phyloP scores from a whole-genome alignment of 1,284 basidiomycete genomes.

The Cryptococcus jaspeensis region DNA sequence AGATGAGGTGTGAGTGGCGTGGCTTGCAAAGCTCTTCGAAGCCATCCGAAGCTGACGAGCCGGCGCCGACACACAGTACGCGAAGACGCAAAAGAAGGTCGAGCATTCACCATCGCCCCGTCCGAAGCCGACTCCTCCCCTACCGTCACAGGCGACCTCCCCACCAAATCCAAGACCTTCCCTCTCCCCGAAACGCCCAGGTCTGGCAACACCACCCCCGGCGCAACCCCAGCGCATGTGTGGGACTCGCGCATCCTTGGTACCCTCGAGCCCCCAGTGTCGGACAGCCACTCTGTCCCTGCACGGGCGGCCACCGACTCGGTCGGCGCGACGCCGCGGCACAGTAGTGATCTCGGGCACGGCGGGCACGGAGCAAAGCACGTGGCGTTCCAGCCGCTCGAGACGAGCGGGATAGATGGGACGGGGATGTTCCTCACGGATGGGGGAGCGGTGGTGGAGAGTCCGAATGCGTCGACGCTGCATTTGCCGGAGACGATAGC shows the following conservation, averaged over 20 bases:
- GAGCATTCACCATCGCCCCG: slow-evolving; percentile 11
- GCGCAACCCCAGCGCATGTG: background rate
- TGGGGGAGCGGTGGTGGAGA: background rate
- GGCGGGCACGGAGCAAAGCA: slow-evolving; percentile 2
- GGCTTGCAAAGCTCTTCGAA: no score
- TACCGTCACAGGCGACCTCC: slow-evolving; percentile 27
- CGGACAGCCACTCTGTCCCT: no score
- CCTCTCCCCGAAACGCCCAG: slow-evolving; percentile 3
- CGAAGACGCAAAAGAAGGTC: no score
- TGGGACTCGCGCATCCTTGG: background rate
- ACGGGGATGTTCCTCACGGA: slow-evolving; percentile 5
- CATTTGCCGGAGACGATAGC: no score
- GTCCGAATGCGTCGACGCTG: slow-evolving; percentile 6
- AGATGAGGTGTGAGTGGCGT: background rate
- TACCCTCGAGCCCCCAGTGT: no score
- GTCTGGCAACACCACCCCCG: no score
- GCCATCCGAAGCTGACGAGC: no score
- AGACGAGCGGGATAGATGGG: slow-evolving; percentile 14
- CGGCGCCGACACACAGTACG: background rate
- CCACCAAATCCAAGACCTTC: slow-evolving; percentile 33
- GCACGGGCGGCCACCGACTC: background rate
- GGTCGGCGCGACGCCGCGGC: background rate
- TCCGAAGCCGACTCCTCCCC: slow-evolving; percentile 43
- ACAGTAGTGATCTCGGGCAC: background rate
- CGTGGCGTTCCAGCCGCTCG: slow-evolving; percentile 19